Evolutionary conservation across 75 land plant genomes (phyloP).

Genomic region (Ceratopteris richardii): DNA sequence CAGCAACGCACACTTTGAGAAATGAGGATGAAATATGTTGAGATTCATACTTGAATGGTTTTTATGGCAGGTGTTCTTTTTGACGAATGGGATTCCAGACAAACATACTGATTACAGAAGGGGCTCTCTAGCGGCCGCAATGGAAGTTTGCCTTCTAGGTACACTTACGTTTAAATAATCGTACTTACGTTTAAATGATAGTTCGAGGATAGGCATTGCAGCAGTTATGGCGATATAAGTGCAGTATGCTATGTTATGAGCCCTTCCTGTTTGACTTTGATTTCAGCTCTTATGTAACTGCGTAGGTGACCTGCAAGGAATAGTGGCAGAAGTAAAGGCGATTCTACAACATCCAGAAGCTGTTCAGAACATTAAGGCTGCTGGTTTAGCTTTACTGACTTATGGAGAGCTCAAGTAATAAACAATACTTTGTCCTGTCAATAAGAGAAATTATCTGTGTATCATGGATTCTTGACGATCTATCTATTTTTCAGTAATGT

Average conservation of each 20-base stretch:
- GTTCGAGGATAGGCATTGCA: slow-evolving; percentile 65
- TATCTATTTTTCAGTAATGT: too few relatives aligned
- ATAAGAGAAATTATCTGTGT: slow-evolving; percentile 8
- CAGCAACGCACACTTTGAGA: too few relatives aligned
- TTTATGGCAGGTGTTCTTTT: slow-evolving; percentile 69
- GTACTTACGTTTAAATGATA: slow-evolving; percentile 80
- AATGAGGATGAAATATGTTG: slow-evolving; percentile 35
- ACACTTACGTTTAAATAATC: too few relatives aligned
- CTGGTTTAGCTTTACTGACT: slow-evolving; percentile 52
- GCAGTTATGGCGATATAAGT: slow-evolving; percentile 66
- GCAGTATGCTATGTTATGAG: slow-evolving; percentile 40
- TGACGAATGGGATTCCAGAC: slow-evolving; percentile 64
- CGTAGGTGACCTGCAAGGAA: slow-evolving; percentile 61
- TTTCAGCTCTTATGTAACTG: too few relatives aligned
- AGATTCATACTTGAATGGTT: slow-evolving; percentile 5
- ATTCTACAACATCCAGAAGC: slow-evolving; percentile 51
- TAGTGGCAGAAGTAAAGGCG: slow-evolving; percentile 78
- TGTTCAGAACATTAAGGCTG: slow-evolving; percentile 43
- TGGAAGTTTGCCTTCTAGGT: slow-evolving; percentile 48
- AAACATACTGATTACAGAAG: slow-evolving; percentile 50
- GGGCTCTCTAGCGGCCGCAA: slow-evolving; percentile 74
- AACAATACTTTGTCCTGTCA: too few relatives aligned
- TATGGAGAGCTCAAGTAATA: slow-evolving; percentile 89
- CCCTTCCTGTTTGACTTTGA: too few relatives aligned
- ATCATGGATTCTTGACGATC: too few relatives aligned